phyloP scores from a whole-genome alignment of 768 basidiomycete species.

The Suillus discolor region DNA sequence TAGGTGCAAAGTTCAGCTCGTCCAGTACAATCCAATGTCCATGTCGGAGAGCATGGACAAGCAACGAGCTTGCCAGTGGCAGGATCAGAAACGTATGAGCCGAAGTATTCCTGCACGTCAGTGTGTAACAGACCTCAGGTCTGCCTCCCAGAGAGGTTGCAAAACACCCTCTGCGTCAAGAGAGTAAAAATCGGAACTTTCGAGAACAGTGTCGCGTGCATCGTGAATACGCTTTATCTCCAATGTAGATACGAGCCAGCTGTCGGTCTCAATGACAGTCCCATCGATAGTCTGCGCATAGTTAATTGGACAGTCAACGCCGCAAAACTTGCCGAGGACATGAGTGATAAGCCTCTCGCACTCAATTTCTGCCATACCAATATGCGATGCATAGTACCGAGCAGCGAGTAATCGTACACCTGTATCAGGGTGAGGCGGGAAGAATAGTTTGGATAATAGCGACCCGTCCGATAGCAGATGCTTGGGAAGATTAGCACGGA shows the following conservation, averaged over 20 bases:
- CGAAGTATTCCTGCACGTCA: conserved; percentile 98
- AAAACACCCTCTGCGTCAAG: conserved; percentile 30
- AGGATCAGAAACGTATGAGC: conserved; percentile 94
- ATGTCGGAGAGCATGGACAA: conserved; percentile 89
- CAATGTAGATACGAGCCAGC: conserved; percentile 78
- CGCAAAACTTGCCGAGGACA: conserved; percentile 59
- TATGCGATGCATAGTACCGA: conserved; percentile 76
- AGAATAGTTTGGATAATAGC: conserved; percentile 45
- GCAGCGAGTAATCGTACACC: conserved; percentile 61
- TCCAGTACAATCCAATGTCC: conserved; percentile 99
- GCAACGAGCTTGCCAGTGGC: conserved; percentile 90
- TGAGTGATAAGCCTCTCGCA: conserved; percentile 64
- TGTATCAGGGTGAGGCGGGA: conserved; percentile 57
- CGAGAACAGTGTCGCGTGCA: conserved; percentile 49
- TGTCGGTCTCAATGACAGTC: conserved; percentile 54
- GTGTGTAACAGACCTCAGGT: conserved; percentile 73
- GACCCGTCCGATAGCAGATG: conserved; percentile 59
- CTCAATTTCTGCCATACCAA: conserved; percentile 77
- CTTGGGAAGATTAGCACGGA: conserved; percentile 70
- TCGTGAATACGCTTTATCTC: conserved; percentile 65
- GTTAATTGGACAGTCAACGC: conserved; percentile 63
- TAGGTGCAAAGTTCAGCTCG: conserved; percentile 96
- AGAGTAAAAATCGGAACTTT: too few species aligned
- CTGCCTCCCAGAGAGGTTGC: conserved; percentile 41
- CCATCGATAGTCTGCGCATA: conserved; percentile 56